Percentiles rank a stretch among this genome's conserved stretches.
Evolutionary conservation across 2,329 filamentous ascomycete genomes (phyloP).

Genomic region (Coccinonectria pachysandricola): DNA sequence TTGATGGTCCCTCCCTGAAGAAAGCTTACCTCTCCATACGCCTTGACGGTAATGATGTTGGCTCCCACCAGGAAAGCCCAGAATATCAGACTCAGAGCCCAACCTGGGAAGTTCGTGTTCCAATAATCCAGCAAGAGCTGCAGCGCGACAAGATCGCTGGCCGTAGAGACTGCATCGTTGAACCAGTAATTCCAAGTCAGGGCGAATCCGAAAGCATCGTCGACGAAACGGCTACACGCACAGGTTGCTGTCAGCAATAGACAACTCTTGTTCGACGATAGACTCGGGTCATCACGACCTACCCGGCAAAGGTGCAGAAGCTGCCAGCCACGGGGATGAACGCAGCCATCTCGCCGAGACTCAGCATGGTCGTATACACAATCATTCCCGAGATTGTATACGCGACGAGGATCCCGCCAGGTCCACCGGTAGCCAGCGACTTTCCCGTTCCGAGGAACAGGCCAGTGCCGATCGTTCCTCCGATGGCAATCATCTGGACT

Average conservation of each 20-base stretch:
- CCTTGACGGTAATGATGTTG: conserved; percentile 25
- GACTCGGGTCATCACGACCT: too few species aligned
- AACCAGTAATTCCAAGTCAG: conserved; percentile 55
- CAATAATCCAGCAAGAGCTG: conserved; percentile 50
- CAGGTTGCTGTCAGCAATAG: too few species aligned
- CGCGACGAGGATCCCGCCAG: background rate
- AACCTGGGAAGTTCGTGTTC: conserved; percentile 52
- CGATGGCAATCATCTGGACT: conserved; percentile 1
- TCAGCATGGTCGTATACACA: background rate
- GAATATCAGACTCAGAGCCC: conserved; percentile 53
- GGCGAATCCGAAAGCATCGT: conserved; percentile 44
- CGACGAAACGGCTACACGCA: conserved; percentile 35
- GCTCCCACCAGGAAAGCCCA: conserved; percentile 41
- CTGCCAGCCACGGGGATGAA: conserved; percentile 1
- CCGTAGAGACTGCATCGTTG: conserved; percentile 46
- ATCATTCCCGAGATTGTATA: conserved; percentile 1
- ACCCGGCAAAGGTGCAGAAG: background rate
- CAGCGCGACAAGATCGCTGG: conserved; percentile 45
- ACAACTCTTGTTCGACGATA: too few species aligned
- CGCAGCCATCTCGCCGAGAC: background rate
- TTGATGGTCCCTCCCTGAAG: too few species aligned
- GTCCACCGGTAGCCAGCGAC: background rate
- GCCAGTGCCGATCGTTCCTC: conserved; percentile 1
- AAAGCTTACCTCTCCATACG: conserved; percentile 24
- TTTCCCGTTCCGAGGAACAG: conserved; percentile 1